Conservation (phyloP, 2,329 filamentous ascomycete species). For the Alternaria solani region DNA sequence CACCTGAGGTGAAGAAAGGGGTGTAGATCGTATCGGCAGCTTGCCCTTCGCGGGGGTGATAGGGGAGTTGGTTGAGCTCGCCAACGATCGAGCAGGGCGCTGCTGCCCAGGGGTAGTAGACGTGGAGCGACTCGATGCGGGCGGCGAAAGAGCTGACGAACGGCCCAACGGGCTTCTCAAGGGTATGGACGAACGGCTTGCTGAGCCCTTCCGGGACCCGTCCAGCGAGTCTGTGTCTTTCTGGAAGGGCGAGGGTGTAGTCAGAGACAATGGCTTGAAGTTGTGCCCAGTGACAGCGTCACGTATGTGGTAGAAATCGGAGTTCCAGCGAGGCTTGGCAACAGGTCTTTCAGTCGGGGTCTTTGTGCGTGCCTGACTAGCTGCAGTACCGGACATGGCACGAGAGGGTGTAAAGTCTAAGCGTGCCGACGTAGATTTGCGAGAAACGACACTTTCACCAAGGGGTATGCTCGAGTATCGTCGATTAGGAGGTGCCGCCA, state of each 20-base stretch:
- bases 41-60: conserved; percentile 41
- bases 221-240: conserved; percentile 28
- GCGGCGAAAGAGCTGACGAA: conserved; percentile 34
- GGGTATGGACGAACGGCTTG: conserved; percentile 45
- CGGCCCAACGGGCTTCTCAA: conserved; percentile 47
- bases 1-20: conserved; percentile 27
- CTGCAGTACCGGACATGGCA: conserved; percentile 35
- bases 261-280: conserved; percentile 47
- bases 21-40: conserved; percentile 27
- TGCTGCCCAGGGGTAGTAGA: conserved; percentile 45
- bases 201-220: conserved; percentile 31
- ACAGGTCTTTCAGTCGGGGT: conserved; percentile 40
- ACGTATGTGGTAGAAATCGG: conserved; percentile 45
- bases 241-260: conserved; percentile 46
- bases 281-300: conserved; percentile 51
- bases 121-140: conserved; percentile 29
- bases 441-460: conserved; percentile 26
- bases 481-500: conserved; percentile 52
- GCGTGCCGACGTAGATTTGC: conserved; percentile 34
- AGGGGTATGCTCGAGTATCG: conserved; percentile 60
- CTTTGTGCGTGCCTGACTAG: conserved; percentile 30
- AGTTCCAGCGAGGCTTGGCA: conserved; percentile 52
- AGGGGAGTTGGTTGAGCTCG: conserved; percentile 43
- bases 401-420: conserved; percentile 37
- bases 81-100: conserved; percentile 34